Evolutionary conservation across 495 filamentous ascomycete species (phyloP).

Genomic region (Tuber magnatum): DNA sequence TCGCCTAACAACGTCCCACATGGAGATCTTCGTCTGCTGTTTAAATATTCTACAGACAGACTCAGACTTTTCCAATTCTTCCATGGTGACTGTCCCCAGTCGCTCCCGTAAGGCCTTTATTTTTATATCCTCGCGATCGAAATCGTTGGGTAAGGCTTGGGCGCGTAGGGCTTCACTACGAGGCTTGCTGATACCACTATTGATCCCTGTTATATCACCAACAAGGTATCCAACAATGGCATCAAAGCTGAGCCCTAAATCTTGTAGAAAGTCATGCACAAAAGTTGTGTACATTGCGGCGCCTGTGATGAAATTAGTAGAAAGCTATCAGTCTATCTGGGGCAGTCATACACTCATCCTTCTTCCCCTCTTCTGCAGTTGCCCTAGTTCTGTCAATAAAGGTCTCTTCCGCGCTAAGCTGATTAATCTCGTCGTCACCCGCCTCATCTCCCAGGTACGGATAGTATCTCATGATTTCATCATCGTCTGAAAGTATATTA

Average conservation of each 20-base stretch:
- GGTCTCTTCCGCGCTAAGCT: constrained; percentile 35
- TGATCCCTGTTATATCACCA: constrained; percentile 14
- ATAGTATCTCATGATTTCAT: constrained; percentile 41
- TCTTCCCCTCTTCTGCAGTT: constrained; percentile 24
- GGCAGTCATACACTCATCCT: constrained; percentile 33
- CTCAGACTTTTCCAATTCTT: constrained; percentile 31
- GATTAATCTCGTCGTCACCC: constrained; percentile 34
- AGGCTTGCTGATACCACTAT: neutral
- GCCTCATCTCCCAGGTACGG: constrained; percentile 43
- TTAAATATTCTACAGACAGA: constrained; percentile 33
- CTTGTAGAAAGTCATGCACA: constrained; percentile 30
- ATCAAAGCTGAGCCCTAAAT: constrained; percentile 23
- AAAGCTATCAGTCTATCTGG: neutral
- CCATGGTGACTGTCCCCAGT: constrained; percentile 9
- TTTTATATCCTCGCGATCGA: constrained; percentile 33
- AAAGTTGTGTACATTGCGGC: constrained; percentile 33
- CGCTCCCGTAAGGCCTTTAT: constrained; percentile 19
- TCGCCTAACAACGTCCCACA: constrained; percentile 39
- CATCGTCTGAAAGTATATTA: constrained; percentile 42
- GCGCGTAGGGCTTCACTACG: constrained; percentile 19
- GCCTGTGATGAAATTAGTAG: constrained; percentile 18
- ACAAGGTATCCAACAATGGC: constrained; percentile 34
- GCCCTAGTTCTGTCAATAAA: constrained; percentile 39
- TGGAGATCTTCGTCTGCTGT: constrained; percentile 22
- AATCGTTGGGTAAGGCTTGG: constrained; percentile 30